Evolutionary conservation across 1,139 yeast species (phyloP), one percentile per base, ranked within the genome.

Genomic region (Pichia sorboxylosa): DNA sequence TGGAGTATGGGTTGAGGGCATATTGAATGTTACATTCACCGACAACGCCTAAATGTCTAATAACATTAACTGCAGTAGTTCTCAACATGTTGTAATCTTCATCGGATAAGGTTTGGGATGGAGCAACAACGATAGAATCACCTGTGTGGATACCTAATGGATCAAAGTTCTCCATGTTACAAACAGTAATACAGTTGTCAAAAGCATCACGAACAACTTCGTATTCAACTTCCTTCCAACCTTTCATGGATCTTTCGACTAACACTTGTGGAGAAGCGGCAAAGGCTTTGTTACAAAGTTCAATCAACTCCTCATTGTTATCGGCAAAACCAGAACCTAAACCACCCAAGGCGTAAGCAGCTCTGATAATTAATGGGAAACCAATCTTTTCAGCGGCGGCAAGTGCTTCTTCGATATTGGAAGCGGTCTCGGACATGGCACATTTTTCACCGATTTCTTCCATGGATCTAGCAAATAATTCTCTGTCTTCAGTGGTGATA

Each of bases 11-110:
- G 57, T 90, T 84, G 58, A 90, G 71, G 37, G 98, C 97, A 57
- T 90, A 90, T 61, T 90, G 98, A 53, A 90, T 84, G 66, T 90
- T 90, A 72, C 98, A 90, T 66, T 90, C 98, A 70, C 98, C 98
- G 53, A 90, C 97, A 57, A 90, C 98, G 51, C 98, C 98, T 54
- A 90, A 69, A 54, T 90, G 98, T 63, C 98, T 81, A 47, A 90
- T 90, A 46, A 90, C 94, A 48, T 90, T 90, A 47, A 90, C 93
- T 32, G 98, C 98, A 36, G 98, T 84, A 29, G 97, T 83, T 65
- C 98, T 78, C 55, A 90, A 70, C 98, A 90, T 90, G 63, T 90
- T 84, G 68, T 87, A 90, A 53, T 90, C 98, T 59, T 85, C 97
- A 54, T 90, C 97, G 20, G 95, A 81, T 47, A 90, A 67, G 26